These are phyloP conservation scores for Dryadomyces quercus-mongolicae DNA, from an alignment of 2,329 filamentous ascomycete genomes.

Conservation along the genomic window DNA sequence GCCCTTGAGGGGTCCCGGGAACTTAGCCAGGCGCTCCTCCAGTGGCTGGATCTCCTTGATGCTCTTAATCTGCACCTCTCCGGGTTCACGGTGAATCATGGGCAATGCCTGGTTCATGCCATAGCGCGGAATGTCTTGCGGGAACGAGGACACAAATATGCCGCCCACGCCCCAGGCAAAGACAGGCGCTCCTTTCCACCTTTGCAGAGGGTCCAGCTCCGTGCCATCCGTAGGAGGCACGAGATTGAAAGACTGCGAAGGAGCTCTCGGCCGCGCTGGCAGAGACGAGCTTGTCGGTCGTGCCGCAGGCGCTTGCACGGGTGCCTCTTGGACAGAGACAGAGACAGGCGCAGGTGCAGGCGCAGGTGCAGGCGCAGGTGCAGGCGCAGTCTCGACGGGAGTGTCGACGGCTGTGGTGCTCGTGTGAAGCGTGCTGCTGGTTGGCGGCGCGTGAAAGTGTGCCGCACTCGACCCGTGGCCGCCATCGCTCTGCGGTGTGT, in stretches of 20 bases:
- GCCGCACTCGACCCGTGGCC: conserved; percentile 36
- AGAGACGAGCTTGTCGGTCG: background rate
- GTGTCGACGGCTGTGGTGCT: conserved; percentile 7
- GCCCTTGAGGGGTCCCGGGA: conserved; percentile 78
- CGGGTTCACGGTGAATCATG: conserved; percentile 69
- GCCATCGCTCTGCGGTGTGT: conserved; percentile 29
- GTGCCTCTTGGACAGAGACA: background rate
- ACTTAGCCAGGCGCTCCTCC: conserved; percentile 61
- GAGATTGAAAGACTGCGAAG: conserved; percentile 44
- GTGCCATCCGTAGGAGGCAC: conserved; percentile 53
- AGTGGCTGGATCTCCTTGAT: conserved; percentile 63
- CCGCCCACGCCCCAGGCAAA: conserved; percentile 85
- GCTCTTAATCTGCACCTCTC: conserved; percentile 67
- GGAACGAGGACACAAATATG: conserved; percentile 70
- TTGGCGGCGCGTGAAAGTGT: conserved; percentile 52
- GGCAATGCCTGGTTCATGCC: conserved; percentile 60
- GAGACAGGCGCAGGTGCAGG: background rate
- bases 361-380: background rate
- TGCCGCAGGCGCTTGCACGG: background rate
- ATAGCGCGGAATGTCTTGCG: conserved; percentile 79
- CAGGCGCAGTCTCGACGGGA: no score
- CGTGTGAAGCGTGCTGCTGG: conserved; percentile 32
- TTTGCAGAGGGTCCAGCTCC: conserved; percentile 64
- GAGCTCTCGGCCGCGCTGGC: conserved; percentile 30
- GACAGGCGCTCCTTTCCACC: conserved; percentile 84